These are phyloP conservation scores for Fusarium mexicanum DNA, from an alignment of 2,329 filamentous ascomycete species.

Conservation along the genomic window DNA sequence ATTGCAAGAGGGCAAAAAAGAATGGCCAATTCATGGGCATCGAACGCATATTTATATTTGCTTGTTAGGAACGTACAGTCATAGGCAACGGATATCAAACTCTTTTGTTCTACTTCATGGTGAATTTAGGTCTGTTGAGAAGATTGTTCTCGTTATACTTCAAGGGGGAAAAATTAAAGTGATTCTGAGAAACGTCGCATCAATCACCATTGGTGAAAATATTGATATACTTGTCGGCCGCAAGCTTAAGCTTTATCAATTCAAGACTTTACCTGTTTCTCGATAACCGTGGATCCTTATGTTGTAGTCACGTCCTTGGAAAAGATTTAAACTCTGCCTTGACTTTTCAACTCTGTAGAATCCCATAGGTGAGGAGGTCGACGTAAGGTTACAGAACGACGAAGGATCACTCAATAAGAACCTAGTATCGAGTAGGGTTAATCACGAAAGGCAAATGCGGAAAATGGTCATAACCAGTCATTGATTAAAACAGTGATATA, in stretches of 20 bases:
- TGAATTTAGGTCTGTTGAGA: neutral
- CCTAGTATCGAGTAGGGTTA: neutral
- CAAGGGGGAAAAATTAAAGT: too few species aligned
- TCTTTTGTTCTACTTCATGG: neutral
- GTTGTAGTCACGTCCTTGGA: neutral
- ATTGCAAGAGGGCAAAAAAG: neutral
- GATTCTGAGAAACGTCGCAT: neutral
- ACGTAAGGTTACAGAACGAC: neutral
- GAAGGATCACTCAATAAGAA: neutral
- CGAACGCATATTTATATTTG: neutral
- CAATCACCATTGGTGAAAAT: neutral
- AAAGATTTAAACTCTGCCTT: neutral
- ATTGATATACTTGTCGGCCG: neutral
- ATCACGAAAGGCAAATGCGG: neutral
- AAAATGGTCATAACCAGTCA: constrained; percentile 28
- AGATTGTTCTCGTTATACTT: neutral
- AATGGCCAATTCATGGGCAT: neutral
- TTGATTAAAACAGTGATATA: constrained; percentile 40
- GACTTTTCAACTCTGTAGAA: neutral
- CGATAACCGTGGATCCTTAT: neutral
- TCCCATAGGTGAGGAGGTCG: neutral
- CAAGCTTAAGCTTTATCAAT: neutral
- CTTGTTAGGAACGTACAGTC: neutral
- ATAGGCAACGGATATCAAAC: neutral
- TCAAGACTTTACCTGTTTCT: neutral